Evolutionary conservation across 768 basidiomycete species (phyloP).

Genomic region (Symmetrospora coprosmae): DNA sequence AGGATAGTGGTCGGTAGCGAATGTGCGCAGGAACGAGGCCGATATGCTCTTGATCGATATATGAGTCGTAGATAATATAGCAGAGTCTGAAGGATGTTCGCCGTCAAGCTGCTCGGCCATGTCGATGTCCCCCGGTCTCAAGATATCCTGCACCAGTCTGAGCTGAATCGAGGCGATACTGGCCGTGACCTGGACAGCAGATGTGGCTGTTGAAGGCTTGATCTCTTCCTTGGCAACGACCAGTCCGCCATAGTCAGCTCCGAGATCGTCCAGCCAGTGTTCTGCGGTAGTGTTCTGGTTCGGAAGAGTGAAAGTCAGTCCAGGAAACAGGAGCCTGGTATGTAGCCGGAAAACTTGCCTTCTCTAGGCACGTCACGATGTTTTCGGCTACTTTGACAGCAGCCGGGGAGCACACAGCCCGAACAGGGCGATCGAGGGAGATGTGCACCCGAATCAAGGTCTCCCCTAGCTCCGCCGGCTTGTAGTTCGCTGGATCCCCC

Average conservation of each 20-base stretch:
- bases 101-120: not conserved
- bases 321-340: too few relatives aligned
- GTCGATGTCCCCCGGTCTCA: slow-evolving; percentile 20
- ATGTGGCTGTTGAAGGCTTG: not conserved
- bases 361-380: not conserved
- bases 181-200: not conserved
- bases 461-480: not conserved
- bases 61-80: slow-evolving; percentile 16
- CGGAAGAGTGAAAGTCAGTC: too few relatives aligned
- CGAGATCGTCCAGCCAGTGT: slow-evolving; percentile 22
- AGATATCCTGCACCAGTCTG: slow-evolving; percentile 22
- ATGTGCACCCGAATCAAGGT: not conserved
- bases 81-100: not conserved
- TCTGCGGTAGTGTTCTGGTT: slow-evolving; percentile 17
- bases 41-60: not conserved
- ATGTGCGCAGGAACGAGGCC: not conserved
- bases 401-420: not conserved
- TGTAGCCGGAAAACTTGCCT: not conserved
- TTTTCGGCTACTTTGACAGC: not conserved
- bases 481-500: too few relatives aligned
- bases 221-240: too few relatives aligned
- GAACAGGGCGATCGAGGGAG: not conserved
- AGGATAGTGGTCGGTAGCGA: too few relatives aligned
- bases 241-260: not conserved
- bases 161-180: not conserved